phyloP scores from a whole-genome alignment of 192 early-diverging fungal species.

The Phycomyces nitens region DNA sequence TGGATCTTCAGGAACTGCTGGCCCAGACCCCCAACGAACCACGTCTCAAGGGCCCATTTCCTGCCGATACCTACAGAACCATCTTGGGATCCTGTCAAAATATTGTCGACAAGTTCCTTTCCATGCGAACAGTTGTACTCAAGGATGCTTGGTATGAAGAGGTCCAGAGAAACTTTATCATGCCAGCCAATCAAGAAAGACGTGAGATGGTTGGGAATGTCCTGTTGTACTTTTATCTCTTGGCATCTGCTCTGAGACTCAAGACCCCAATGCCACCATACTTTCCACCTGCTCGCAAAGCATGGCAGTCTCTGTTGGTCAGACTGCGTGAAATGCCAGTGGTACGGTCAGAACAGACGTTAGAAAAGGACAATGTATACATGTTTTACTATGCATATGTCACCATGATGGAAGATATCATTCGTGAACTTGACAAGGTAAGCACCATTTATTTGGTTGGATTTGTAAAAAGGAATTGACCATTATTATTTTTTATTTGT shows the following conservation, averaged over 20 bases:
- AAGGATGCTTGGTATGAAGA: conserved; percentile 51
- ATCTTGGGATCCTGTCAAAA: conserved; percentile 74
- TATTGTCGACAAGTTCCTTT: conserved; percentile 73
- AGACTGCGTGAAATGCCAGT: conserved; percentile 58
- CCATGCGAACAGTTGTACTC: conserved; percentile 68
- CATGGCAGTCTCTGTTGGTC: conserved; percentile 54
- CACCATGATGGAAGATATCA: conserved; percentile 73
- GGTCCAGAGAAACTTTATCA: conserved; percentile 57
- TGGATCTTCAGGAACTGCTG: conserved; percentile 62
- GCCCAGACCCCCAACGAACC: conserved; percentile 77
- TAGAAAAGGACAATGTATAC: conserved; percentile 59
- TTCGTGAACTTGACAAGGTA: conserved; percentile 69
- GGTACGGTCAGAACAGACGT: conserved; percentile 37
- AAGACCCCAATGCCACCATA: conserved; percentile 81
- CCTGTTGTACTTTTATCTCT: conserved; percentile 71
- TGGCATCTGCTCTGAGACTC: conserved; percentile 77
- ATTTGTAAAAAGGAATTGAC: not conserved
- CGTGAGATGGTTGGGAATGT: conserved; percentile 71
- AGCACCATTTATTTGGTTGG: not conserved
- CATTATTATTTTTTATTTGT: not conserved
- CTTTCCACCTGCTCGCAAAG: conserved; percentile 67
- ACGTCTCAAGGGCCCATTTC: conserved; percentile 77
- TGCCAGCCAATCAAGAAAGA: conserved; percentile 56
- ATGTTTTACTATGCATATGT: conserved; percentile 82
- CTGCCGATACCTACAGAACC: conserved; percentile 55